Percentiles rank a stretch among this genome's conserved stretches.
Conservation (phyloP, 768 basidiomycete genomes). For the Psilocybe cyanescens region DNA sequence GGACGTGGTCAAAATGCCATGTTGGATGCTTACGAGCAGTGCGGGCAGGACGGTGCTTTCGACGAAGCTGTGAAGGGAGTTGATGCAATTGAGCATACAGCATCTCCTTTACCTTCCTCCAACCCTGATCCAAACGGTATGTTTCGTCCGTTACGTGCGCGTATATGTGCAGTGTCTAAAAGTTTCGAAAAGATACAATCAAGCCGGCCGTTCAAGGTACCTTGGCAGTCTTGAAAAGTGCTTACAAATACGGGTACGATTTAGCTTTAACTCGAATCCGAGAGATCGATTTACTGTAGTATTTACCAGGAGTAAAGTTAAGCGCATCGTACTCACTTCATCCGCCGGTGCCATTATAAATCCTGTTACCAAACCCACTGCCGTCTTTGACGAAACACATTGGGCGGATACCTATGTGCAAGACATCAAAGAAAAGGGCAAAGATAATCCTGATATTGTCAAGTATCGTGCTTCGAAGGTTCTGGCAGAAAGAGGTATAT, state of each 20-base stretch:
- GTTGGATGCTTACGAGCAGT: not conserved
- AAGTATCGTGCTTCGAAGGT: conserved; percentile 71
- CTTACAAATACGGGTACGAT: conserved; percentile 53
- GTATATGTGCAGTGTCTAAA: not conserved
- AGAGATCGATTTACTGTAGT: too few relatives aligned
- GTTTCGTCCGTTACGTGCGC: not conserved
- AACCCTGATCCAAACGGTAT: conserved; percentile 33
- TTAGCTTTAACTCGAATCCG: not conserved
- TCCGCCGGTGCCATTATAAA: conserved; percentile 55
- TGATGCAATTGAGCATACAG: conserved; percentile 71
- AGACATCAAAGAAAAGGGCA: conserved; percentile 52
- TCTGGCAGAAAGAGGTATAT: conserved; percentile 60
- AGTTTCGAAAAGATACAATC: conserved; percentile 56
- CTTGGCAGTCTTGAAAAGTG: conserved; percentile 59
- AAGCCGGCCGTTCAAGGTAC: conserved; percentile 79
- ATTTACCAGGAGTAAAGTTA: conserved; percentile 44
- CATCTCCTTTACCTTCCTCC: conserved; percentile 57
- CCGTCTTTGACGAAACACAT: conserved; percentile 49
- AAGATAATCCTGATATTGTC: conserved; percentile 35
- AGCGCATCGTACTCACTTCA: conserved; percentile 72
- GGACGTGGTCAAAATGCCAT: not conserved
- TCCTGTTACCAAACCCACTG: conserved; percentile 22
- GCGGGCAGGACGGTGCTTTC: conserved; percentile 62
- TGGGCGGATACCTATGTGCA: conserved; percentile 61
- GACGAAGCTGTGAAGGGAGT: conserved; percentile 80